Evolutionary conservation across 345 rosid genomes (phyloP), one percentile per base, ranked within the genome.

Genomic region (Hibiscus mutabilis): DNA sequence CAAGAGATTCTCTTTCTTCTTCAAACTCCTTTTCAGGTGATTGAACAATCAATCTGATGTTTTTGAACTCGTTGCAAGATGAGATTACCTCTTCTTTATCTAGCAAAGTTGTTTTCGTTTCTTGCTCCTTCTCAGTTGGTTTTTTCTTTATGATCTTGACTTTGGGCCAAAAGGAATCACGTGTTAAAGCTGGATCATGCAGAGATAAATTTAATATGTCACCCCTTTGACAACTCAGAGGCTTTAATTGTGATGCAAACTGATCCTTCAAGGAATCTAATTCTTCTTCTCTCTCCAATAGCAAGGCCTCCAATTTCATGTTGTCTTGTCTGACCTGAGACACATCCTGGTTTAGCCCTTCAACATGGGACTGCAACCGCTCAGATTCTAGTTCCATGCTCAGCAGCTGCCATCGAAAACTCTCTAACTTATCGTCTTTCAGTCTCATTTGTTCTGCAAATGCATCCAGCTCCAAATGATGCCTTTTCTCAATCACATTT

Each of bases 361-460:
- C 91, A 11, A 80, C 75, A 70, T 87, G 87, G 73, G 96, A 82
- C 76, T 83, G 85, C 75, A 89, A 71, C 58, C 84, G 83, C 84
- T 86, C 89, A 53, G 90, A 82, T 79, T 95, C 99, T 53, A 89
- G 73, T 68, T 95, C 97, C 84, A 82, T 82, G 83, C 92, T 88
- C 80, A 89, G 80, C 71, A 86, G 66, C 77, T 76, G 83, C 96
- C 90, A 85, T n/a, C 84, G 91, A 44, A 78, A 80, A 62, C 85
- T 85, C 83, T 92, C 97, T 66, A 92, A 68, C 66, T 86, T 92
- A 76, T 95, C 96, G 60, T 90, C 96, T 79, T 90, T 90, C 57
- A 85, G 77, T 72, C 96, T 84, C 88, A 91, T 80, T 73, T 87
- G 87, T 75, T 91, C 89, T 8, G 83, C 85, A 80, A 86, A 89